Evolutionary conservation across 2,329 filamentous ascomycete genomes (phyloP).

Genomic region (Onygenales sp.): DNA sequence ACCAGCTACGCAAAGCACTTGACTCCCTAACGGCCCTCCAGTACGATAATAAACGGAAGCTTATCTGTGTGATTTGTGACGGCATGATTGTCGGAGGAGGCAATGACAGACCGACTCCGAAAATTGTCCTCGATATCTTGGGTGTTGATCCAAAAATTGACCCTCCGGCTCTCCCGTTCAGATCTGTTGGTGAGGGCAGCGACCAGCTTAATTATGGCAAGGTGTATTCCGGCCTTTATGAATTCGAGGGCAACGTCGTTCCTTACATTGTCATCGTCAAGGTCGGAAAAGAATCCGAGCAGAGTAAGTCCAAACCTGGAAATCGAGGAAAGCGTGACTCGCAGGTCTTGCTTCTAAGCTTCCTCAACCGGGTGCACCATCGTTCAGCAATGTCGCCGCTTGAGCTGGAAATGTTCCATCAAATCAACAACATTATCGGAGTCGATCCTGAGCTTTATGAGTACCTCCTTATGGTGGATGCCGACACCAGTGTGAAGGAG

Average conservation of each 20-base stretch:
- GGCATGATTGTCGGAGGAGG: constrained; percentile 93
- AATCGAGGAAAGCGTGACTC: constrained; percentile 98
- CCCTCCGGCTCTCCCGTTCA: constrained; percentile 87
- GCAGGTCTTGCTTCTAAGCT: constrained; percentile 90
- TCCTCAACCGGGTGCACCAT: constrained; percentile 96
- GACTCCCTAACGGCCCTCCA: constrained; percentile 90
- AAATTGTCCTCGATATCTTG: constrained; percentile 94
- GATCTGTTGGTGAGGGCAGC: constrained; percentile 77
- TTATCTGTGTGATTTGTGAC: constrained; percentile 93
- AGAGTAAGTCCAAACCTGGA: constrained; percentile 80
- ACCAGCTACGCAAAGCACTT: constrained; percentile 81
- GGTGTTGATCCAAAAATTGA: constrained; percentile 96
- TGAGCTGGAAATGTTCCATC: constrained; percentile 96
- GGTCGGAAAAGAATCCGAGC: constrained; percentile 93
- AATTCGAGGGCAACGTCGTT: constrained; percentile 94
- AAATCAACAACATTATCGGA: constrained; percentile 98
- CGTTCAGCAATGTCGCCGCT: constrained; percentile 89
- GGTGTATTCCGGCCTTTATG: constrained; percentile 95
- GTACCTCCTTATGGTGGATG: constrained; percentile 94
- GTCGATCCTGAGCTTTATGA: constrained; percentile 97
- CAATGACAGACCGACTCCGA: constrained; percentile 92
- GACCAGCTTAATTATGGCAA: constrained; percentile 98
- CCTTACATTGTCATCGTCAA: constrained; percentile 95
- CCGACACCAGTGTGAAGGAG: constrained; percentile 87
- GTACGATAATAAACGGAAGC: constrained; percentile 97